Evolutionary conservation across 768 basidiomycete genomes (phyloP), one percentile per base, ranked within the genome.

Genomic region (Roridomyces roridus): DNA sequence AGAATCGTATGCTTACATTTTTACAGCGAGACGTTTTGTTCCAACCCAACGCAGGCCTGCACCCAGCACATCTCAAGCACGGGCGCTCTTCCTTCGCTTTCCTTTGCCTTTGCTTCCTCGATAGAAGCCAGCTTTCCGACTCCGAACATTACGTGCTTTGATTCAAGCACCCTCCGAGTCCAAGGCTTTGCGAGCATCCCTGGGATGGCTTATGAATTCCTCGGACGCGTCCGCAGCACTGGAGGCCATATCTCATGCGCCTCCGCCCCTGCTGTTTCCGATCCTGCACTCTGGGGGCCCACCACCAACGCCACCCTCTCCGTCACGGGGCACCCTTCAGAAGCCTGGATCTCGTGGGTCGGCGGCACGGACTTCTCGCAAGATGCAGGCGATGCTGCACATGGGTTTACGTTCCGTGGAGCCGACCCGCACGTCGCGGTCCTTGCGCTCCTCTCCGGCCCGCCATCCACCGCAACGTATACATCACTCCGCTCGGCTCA

Each of bases 121-220:
- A 68, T 80, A 9, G 80, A 83, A 67, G 56, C 64, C 8, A 82
- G 79, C 14, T 75, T 87, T 42, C 82, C 84, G 0, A 68, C 75
- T 11, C 85, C 87, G 0, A 84, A 82, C 59, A 74, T 89, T 17
- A 84, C 86, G 11, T 91, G 89, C 64, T 58, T 83, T 12, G 81
- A 82, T 66, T 67, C 78, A 12, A 72, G 74, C 17, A 87, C 88
- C 2, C 75, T 91, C 6, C 74, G 73, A 31, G 74, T 90, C 37
- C 75, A 80, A 23, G 85, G 87, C 2, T 70, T 74, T 23, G 81
- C 81, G 8, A 69, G 70, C 6, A 62, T 66, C 23, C 81, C 83
- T 1, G 85, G 89, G n/a, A 90, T 91, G 89, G 65, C 80, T 4
- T 92, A 87, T 66, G 89, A 91, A 62, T 67, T 92, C 17, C 70